Evolutionary conservation across 2,329 filamentous ascomycete genomes (phyloP).

Genomic region (Paracoccidioides brasiliensis): DNA sequence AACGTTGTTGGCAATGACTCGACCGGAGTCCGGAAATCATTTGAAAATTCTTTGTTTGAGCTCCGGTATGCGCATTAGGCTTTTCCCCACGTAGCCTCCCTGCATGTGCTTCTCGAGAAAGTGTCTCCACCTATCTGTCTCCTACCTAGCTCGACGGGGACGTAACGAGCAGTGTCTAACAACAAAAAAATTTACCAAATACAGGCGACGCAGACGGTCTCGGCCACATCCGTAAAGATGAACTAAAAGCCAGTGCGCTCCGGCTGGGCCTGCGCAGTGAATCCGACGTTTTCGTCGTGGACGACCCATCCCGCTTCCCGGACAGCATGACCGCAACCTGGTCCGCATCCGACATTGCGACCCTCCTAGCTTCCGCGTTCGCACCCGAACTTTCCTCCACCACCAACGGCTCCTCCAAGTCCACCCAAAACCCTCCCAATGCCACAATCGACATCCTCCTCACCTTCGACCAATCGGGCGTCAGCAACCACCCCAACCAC

Average conservation of each 20-base stretch:
- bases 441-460: constrained; percentile 65
- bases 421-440: constrained; percentile 33
- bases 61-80: constrained; percentile 44
- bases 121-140: not conserved
- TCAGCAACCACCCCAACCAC: constrained; percentile 89
- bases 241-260: constrained; percentile 68
- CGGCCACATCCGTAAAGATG: constrained; percentile 67
- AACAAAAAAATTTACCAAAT: not conserved
- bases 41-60: constrained; percentile 89
- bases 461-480: constrained; percentile 73
- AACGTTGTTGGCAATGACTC: constrained; percentile 69
- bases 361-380: constrained; percentile 60
- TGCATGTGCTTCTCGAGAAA: not conserved
- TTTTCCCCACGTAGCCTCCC: not conserved
- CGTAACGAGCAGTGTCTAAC: not conserved
- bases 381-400: constrained; percentile 46
- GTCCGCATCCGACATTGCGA: constrained; percentile 57
- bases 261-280: constrained; percentile 59
- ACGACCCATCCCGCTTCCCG: constrained; percentile 62
- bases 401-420: constrained; percentile 14
- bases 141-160: not conserved
- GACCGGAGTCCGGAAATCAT: constrained; percentile 69
- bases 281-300: constrained; percentile 74
- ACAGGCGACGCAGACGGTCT: constrained; percentile 74
- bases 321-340: constrained; percentile 79